A percentile compares a stretch with the other conserved stretches of the same genome.
phyloP scores from a whole-genome alignment of 352 stramenopile species.

The Stramenopiles sp. region DNA sequence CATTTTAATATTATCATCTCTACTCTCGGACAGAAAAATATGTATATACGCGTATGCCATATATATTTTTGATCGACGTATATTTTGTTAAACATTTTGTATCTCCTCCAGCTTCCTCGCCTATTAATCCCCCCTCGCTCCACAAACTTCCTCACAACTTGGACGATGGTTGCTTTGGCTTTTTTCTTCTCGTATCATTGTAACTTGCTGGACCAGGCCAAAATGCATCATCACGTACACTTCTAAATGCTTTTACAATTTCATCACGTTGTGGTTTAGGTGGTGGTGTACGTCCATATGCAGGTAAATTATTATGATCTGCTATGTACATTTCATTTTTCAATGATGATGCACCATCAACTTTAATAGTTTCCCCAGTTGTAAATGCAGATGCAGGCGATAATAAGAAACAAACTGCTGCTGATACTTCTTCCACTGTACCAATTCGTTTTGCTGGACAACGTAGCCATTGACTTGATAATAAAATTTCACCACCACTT shows the following conservation, averaged over 20 bases:
- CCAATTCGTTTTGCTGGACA: constrained; percentile 23
- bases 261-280: not conserved
- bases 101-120: no score
- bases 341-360: constrained; percentile 33
- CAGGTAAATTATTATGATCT: not conserved
- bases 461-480: not conserved
- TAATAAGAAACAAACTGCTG: constrained; percentile 54
- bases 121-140: no score
- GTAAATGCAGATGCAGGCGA: constrained; percentile 58
- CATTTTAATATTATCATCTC: no score
- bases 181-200: not conserved
- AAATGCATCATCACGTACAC: not conserved
- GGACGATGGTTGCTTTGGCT: not conserved
- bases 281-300: not conserved
- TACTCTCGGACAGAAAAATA: no score
- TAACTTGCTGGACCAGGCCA: not conserved
- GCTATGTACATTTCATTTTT: not conserved
- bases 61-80: no score
- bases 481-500: not conserved
- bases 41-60: no score
- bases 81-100: no score
- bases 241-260: not conserved
- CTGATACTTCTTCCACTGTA: constrained; percentile 56
- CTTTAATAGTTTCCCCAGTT: constrained; percentile 53
- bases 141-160: not conserved